phyloP scores from a whole-genome alignment of 2,329 filamentous ascomycete species.

The Monosporascus sp. region DNA sequence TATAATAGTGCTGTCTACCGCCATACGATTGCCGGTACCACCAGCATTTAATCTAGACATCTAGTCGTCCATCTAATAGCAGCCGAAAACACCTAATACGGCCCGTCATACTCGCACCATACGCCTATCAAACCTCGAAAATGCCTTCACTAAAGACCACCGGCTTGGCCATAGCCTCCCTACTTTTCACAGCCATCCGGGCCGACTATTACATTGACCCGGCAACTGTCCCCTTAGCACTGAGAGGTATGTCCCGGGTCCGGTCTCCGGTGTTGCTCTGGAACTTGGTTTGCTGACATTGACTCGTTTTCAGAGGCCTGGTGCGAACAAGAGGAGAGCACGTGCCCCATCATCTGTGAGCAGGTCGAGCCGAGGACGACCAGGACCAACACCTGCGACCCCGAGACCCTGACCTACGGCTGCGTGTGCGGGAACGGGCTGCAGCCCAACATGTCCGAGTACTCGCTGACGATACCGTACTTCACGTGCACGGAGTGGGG shows the following conservation, averaged over 20 bases:
- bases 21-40: background rate
- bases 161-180: conserved; percentile 48
- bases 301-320: conserved; percentile 40
- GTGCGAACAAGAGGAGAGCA: conserved; percentile 58
- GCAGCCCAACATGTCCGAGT: conserved; percentile 68
- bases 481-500: conserved; percentile 69
- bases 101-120: conserved; percentile 2
- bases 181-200: conserved; percentile 47
- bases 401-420: conserved; percentile 59
- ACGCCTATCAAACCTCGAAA: conserved; percentile 10
- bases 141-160: conserved; percentile 53
- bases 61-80: background rate
- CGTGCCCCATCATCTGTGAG: conserved; percentile 68
- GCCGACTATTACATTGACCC: conserved; percentile 60
- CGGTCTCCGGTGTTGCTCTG: background rate
- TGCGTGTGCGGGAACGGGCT: conserved; percentile 66
- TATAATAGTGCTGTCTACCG: background rate
- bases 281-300: background rate
- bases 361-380: conserved; percentile 49
- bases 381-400: conserved; percentile 59
- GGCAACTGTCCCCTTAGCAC: conserved; percentile 44
- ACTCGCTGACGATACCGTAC: conserved; percentile 72
- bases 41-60: background rate
- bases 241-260: conserved; percentile 41
- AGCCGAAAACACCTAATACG: background rate